phyloP scores from a whole-genome alignment of 2,329 filamentous ascomycete genomes.

The Fusarium udum region DNA sequence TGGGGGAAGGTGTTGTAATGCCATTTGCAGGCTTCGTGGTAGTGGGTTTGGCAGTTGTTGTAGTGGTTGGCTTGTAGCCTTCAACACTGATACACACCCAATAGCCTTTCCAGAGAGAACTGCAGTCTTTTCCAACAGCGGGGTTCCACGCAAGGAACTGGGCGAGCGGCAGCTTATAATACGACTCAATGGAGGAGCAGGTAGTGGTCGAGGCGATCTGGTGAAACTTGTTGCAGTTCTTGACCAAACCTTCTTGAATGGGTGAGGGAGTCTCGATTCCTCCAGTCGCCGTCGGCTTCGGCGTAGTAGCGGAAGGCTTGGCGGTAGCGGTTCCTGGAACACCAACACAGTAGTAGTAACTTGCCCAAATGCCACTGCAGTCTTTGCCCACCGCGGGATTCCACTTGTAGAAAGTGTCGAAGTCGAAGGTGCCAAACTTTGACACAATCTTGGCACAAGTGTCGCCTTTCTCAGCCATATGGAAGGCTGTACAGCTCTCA shows the following conservation, averaged over 20 bases:
- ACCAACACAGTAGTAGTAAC: neutral
- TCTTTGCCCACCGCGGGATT: neutral
- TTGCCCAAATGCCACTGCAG: neutral
- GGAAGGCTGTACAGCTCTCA: rapidly evolving
- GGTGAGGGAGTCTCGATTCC: neutral
- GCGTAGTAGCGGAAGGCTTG: rapidly evolving
- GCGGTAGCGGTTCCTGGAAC: neutral
- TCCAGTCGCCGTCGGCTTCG: neutral
- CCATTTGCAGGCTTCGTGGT: neutral
- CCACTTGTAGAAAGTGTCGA: neutral
- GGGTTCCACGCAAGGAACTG: neutral
- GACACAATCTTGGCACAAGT: neutral
- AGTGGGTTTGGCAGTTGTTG: neutral
- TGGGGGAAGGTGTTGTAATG: neutral
- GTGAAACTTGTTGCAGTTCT: constrained; percentile 23
- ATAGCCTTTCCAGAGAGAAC: neutral
- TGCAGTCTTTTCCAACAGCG: neutral
- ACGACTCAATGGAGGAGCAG: constrained; percentile 39
- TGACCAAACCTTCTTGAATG: neutral
- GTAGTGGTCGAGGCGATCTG: constrained; percentile 30
- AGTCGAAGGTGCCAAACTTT: neutral
- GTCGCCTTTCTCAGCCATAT: neutral
- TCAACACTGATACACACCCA: neutral
- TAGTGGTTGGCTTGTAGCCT: neutral
- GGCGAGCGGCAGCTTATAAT: neutral